phyloP scores from a whole-genome alignment of 306 rosid genomes.

The Arachis stenosperma region DNA sequence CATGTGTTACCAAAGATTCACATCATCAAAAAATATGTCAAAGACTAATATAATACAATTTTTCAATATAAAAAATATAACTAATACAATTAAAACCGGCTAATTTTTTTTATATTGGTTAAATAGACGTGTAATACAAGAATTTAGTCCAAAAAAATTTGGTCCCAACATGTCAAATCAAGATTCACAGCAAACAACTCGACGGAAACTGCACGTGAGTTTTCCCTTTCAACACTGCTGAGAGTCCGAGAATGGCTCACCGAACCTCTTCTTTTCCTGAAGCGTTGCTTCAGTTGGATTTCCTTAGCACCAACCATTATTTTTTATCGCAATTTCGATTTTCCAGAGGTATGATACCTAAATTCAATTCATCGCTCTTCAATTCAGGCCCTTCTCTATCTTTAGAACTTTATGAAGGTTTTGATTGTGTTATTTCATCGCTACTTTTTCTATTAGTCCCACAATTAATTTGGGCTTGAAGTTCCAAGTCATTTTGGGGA shows the following conservation, averaged over 20 bases:
- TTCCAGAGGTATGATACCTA: conserved; percentile 5
- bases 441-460: not conserved
- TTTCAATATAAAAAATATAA: too few species aligned
- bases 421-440: not conserved
- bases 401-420: not conserved
- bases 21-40: too few species aligned
- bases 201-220: too few species aligned
- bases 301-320: not conserved
- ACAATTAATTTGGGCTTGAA: conserved; percentile 29
- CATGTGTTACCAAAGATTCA: too few species aligned
- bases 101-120: too few species aligned
- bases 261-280: conserved; percentile 3
- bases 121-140: too few species aligned
- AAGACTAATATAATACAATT: too few species aligned
- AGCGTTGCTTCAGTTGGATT: conserved; percentile 3
- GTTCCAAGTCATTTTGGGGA: conserved; percentile 18
- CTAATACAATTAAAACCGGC: too few species aligned
- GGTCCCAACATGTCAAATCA: too few species aligned
- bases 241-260: not conserved
- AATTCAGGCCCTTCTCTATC: not conserved
- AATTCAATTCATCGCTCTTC: conserved; percentile 13
- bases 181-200: too few species aligned
- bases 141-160: too few species aligned
- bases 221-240: not conserved
- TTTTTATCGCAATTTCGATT: not conserved